Conservation (phyloP, 129 eudicot genomes). For the Oenanthe sinensis region DNA sequence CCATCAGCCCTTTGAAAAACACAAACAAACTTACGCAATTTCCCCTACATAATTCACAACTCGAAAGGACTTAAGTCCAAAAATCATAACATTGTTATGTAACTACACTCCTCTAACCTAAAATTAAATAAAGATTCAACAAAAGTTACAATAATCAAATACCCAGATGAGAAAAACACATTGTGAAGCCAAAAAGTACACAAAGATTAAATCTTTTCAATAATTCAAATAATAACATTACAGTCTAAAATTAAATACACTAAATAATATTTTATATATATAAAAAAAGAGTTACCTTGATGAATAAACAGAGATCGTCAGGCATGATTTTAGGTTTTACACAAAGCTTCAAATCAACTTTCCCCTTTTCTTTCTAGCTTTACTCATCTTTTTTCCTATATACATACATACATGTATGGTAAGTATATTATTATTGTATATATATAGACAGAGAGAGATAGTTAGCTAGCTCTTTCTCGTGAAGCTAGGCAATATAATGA, state of each 20-base stretch:
- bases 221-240: neutral
- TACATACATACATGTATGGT: neutral
- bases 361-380: conserved; percentile 37
- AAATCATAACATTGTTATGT: neutral
- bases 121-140: neutral
- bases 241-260: neutral
- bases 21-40: neutral
- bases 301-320: conserved; percentile 37
- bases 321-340: conserved; percentile 31
- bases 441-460: neutral
- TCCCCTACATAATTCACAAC: neutral
- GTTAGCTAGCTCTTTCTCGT: neutral
- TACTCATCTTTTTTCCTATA: conserved; percentile 4
- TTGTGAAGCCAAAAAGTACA: neutral
- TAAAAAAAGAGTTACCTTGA: conserved; percentile 33
- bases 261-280: neutral
- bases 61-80: neutral
- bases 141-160: neutral
- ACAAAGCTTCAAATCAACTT: conserved; percentile 17
- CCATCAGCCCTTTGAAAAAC: conserved; percentile 10
- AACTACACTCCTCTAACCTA: neutral
- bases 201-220: neutral
- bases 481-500: neutral
- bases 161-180: conserved; percentile 19
- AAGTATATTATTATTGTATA: neutral